A percentile compares a stretch with the other conserved stretches of the same genome.
phyloP scores from a whole-genome alignment of 192 early-diverging fungal genomes.

The Umbelopsis sp. region DNA sequence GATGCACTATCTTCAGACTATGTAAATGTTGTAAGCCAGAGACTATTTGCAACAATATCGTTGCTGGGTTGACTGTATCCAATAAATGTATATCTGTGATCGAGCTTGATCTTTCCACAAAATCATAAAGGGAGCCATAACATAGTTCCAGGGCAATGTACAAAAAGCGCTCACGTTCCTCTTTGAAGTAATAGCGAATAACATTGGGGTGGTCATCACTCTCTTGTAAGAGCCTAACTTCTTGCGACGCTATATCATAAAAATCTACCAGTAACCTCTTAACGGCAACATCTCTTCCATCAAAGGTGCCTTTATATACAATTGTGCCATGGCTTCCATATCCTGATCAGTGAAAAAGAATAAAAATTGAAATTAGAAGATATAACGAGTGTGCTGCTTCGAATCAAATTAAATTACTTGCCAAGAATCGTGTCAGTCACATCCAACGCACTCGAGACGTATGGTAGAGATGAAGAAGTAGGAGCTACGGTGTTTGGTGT shows the following conservation, averaged over 20 bases:
- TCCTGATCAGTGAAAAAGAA: constrained; percentile 53
- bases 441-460: constrained; percentile 20
- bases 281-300: constrained; percentile 90
- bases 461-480: not conserved
- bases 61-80: constrained; percentile 60
- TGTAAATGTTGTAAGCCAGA: constrained; percentile 88
- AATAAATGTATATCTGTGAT: constrained; percentile 50
- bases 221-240: constrained; percentile 90
- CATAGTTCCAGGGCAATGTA: constrained; percentile 98
- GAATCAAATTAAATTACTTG: not conserved
- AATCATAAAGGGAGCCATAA: constrained; percentile 85
- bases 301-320: constrained; percentile 92
- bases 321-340: constrained; percentile 97
- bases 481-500: not conserved
- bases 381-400: not conserved
- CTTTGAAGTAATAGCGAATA: constrained; percentile 91
- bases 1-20: constrained; percentile 93
- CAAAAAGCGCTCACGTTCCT: constrained; percentile 87
- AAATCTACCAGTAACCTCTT: constrained; percentile 94
- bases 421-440: constrained; percentile 36
- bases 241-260: constrained; percentile 94
- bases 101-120: constrained; percentile 63
- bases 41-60: constrained; percentile 83
- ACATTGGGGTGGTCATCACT: constrained; percentile 97
- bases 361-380: not conserved